Conservation (phyloP, 345 rosid species). For the Gossypium thurberi region DNA sequence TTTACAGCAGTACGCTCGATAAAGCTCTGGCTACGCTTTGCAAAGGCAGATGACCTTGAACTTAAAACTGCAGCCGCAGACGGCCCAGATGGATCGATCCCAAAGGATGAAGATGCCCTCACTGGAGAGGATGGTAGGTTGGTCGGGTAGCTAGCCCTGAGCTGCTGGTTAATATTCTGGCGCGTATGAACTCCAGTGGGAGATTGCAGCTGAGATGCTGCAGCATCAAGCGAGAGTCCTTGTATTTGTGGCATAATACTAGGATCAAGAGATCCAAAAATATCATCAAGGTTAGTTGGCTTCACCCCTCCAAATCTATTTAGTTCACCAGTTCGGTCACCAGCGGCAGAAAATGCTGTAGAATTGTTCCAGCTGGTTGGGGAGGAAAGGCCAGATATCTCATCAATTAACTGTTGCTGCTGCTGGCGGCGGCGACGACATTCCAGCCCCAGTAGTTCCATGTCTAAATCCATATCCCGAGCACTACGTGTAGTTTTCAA, state of each 20-base stretch:
- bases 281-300: conserved; percentile 61
- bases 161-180: conserved; percentile 43
- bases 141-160: conserved; percentile 41
- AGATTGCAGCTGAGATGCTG: conserved; percentile 33
- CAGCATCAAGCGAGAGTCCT: conserved; percentile 33
- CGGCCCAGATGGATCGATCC: conserved; percentile 34
- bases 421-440: conserved; percentile 27
- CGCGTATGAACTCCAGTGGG: conserved; percentile 41
- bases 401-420: conserved; percentile 44
- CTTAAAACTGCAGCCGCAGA: conserved; percentile 40
- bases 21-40: conserved; percentile 75
- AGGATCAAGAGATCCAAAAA: conserved; percentile 48
- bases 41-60: conserved; percentile 64
- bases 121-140: conserved; percentile 46
- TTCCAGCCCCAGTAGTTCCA: conserved; percentile 36
- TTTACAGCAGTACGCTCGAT: conserved; percentile 45
- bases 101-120: conserved; percentile 38
- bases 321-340: conserved; percentile 37
- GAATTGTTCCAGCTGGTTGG: conserved; percentile 59
- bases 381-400: conserved; percentile 48
- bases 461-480: conserved; percentile 57
- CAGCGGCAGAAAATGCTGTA: conserved; percentile 35
- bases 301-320: conserved; percentile 54
- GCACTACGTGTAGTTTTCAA: conserved; percentile 61
- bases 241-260: conserved; percentile 35